Evolutionary conservation across 441 rosid genomes (phyloP), one percentile per base, ranked within the genome.

Genomic region (Metrosideros polymorpha): DNA sequence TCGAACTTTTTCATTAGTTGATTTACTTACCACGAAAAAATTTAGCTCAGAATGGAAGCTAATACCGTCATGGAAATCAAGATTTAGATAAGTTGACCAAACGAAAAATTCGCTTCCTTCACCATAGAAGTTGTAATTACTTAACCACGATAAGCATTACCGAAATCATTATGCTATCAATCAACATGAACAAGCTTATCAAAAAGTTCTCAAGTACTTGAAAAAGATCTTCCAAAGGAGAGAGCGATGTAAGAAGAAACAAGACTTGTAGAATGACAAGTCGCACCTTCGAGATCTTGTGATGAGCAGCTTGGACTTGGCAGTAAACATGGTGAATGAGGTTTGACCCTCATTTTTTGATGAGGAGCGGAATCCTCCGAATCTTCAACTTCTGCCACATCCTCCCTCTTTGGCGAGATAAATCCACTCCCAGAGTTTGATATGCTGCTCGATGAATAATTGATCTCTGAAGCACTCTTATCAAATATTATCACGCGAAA

Each of bases 181-280:
- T 61, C 1, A 61, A 61, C 75, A 61, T 61, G 4, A 0, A 17
- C 24, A 61, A 30, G 75, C 42, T 30, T 61, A 17, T 30, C 1
- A 1, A 15, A 30, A 61, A 17, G 10, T 61, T 30, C 42, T 30
- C 24, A 8, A 30, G 42, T 30, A 17, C 75, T 15, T 17, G 24
- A 30, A 17, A 30, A 30, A 5, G 0, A 0, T 7, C 75, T 61
- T 14, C 30, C 12, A 7, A 61, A 61, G 75, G 0, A 61, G 42
- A 29, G 71, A 30, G 42, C 1, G 0, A 3, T 0, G 2, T 61
- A 17, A 30, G 24, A 30, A 61, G 1, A 61, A 2, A 61, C 42
- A 30, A 3, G 75, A 61, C 75, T 30, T 4, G 0, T 7, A 4
- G 7, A 30, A 61, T 15, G 6, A 61, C 2, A 1, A 17, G 75